phyloP scores from a whole-genome alignment of 768 basidiomycete genomes.

The Pleurotus salmoneostramineus region DNA sequence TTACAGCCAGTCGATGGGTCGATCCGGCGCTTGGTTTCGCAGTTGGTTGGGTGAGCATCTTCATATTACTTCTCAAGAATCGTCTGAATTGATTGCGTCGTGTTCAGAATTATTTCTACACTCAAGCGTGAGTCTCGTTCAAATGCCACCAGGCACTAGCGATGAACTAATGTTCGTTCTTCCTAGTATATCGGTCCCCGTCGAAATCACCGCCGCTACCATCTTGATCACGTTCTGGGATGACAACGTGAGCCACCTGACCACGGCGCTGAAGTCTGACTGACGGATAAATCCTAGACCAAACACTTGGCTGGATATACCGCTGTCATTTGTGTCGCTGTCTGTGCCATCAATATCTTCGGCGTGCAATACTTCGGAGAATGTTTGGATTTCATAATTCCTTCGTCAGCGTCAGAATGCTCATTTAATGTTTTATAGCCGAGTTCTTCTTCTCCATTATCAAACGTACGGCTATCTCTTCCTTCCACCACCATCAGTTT shows the following conservation, averaged over 20 bases:
- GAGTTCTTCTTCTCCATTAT: conserved; percentile 64
- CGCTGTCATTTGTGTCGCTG: conserved; percentile 51
- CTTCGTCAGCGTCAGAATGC: not conserved
- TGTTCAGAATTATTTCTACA: conserved; percentile 32
- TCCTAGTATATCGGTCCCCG: conserved; percentile 58
- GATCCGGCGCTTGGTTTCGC: conserved; percentile 58
- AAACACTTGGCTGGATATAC: conserved; percentile 54
- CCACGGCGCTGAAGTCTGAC: too few relatives aligned
- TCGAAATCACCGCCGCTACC: conserved; percentile 72
- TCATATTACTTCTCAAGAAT: not conserved
- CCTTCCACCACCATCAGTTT: not conserved
- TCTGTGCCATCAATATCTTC: conserved; percentile 62
- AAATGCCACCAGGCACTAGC: not conserved
- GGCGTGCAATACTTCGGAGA: conserved; percentile 41
- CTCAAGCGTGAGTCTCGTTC: conserved; percentile 27
- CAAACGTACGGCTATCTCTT: conserved; percentile 39
- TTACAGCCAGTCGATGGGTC: conserved; percentile 49
- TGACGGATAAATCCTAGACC: conserved; percentile 24
- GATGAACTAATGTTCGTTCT: not conserved
- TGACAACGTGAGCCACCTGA: conserved; percentile 31
- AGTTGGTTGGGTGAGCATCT: conserved; percentile 43
- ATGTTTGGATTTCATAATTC: conserved; percentile 22
- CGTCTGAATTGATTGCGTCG: not conserved
- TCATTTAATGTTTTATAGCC: conserved; percentile 26
- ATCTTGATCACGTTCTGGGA: conserved; percentile 76